Base-by-base conservation (phyloP, 148 eudicot genomes). In the Vaccinium corymbosum region DNA sequence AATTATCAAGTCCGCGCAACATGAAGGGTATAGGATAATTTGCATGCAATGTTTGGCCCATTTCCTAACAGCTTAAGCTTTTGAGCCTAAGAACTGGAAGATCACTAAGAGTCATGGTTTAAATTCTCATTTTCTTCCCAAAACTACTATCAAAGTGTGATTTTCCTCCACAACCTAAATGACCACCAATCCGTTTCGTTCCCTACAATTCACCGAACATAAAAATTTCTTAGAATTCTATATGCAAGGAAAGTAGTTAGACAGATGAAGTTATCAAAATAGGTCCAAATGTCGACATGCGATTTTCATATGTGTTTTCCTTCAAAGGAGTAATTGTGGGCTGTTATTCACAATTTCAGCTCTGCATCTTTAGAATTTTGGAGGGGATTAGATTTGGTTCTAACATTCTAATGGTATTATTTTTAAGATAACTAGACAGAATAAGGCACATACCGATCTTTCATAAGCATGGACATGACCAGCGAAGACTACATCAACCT, bases 381-480 rank as follows among this genome's bases (percentile, higher is more conserved):
- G 8, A 27, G 16, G 59, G 59, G 15, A 7, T 46, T 81, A n/a
- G 5, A 64, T 12, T 46, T 16, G 38, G n/a, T 48, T 64, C 38
- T 32, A 13, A 38, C 35, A 35, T 6, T 56, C 79, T 35, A 42
- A 3, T 35, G 1, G 35, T 32, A 50, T 15, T 13, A 35, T 38
- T 11, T 13, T 64, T 22, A 64, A 64, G 9, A 8, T 7, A 62
- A 64, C 14, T 49, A 64, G 22, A 80, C 3, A 17, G 71, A 51
- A 57, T 80, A 22, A 56, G 83, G 17, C 74, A 82, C 91, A 71
- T 84, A 96, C 98, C 86, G 98, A 94, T 96, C 99, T 89, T 86
- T 96, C 99, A 85, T 96, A 95, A 49, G 98, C 98, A 82, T 95
- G 98, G 71, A 95, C 98, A 87, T 95, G 98, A 77, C 98, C 98